Evolutionary conservation across 2,329 filamentous ascomycete species (phyloP).

Genomic region (Sclerotiophoma versabilis): DNA sequence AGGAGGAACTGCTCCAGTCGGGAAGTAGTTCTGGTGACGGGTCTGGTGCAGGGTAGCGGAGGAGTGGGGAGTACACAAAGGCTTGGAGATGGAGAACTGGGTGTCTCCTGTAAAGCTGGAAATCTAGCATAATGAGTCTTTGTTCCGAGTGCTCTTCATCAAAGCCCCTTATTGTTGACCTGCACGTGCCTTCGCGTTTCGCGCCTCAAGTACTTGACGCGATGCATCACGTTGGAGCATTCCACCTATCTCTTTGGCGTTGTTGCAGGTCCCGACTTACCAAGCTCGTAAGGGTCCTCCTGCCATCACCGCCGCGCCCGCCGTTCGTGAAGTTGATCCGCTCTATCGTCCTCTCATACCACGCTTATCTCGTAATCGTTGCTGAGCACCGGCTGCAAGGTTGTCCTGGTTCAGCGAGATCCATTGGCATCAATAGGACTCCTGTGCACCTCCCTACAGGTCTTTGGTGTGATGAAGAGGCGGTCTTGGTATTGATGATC

Average conservation of each 20-base stretch:
- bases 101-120: neutral
- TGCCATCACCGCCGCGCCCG: neutral
- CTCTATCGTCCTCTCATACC: neutral
- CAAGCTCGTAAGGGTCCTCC: no score
- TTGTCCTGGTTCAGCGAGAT: neutral
- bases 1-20: neutral
- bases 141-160: neutral
- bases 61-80: neutral
- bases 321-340: neutral
- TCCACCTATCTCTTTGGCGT: neutral
- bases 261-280: no score
- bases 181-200: slow-evolving; percentile 9
- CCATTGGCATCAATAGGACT: neutral
- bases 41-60: neutral
- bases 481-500: neutral
- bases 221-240: neutral
- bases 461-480: neutral
- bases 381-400: neutral
- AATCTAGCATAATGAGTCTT: neutral
- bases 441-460: neutral
- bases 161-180: neutral
- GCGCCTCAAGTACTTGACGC: neutral
- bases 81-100: neutral
- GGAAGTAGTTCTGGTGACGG: neutral
- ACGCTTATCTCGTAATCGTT: neutral